Evolutionary conservation across 1,139 yeast genomes (phyloP), one percentile per base, ranked within the genome.

Genomic region (Hansenula sp.): DNA sequence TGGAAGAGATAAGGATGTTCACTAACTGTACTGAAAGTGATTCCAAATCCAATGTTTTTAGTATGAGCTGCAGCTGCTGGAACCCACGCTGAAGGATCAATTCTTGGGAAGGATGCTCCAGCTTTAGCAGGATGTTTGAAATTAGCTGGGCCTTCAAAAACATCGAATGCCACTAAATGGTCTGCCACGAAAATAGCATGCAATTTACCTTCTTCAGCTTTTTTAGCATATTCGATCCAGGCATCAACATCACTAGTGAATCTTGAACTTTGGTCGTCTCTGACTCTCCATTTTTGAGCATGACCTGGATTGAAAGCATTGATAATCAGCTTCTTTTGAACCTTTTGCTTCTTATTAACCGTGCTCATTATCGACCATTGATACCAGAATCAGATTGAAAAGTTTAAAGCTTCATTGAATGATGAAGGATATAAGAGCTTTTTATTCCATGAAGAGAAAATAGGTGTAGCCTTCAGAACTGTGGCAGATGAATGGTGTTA

Each of bases 101-200:
- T 59, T 2, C 64, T 58, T 4, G 73, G 73, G 57, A 65, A 66
- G 49, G 68, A 71, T 4, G 71, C 67, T 1, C 71, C 72, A 2
- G 70, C 58, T 33, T 40, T 57, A 3, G 68, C 67, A 16, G 70
- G 71, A 5, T 70, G 66, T 4, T 51, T 55, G 33, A 66, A 51
- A 47, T 68, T 68, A 4, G 59, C 47, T 1, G 70, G 70, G 4
- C 71, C 71, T 45, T 67, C 60, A 48, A 63, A 68, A n/a, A 67
- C 72, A 47, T 68, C 73, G 47, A 67, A 68, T 5, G 66, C 68
- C 4, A 74, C 75, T 24, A 70, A 54, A 8, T 67, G 71, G 54
- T 72, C 77, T 16, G 76, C 76, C 41, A 72, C 54, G 48, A 72
- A 72, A 16, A 71, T 50, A 2, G 70, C 67, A 48, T 68, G 68